Conservation (phyloP, 1,139 yeast genomes). For the Yamadazyma mexicana region DNA sequence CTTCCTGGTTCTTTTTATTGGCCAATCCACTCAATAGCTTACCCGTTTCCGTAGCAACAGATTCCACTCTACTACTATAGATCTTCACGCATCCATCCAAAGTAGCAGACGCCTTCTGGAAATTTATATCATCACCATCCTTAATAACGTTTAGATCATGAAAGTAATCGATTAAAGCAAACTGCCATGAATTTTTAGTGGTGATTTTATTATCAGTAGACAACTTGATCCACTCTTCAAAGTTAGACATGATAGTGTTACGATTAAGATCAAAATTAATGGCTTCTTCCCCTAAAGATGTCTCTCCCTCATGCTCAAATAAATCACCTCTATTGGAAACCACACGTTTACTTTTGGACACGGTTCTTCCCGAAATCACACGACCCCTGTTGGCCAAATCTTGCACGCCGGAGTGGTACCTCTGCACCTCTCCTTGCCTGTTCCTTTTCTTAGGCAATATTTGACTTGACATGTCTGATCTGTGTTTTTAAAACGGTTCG, state of each 20-base stretch:
- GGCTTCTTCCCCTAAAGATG: slow-evolving; percentile 40
- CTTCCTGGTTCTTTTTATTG: slow-evolving; percentile 22
- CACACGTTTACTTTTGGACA: slow-evolving; percentile 20
- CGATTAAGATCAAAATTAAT: slow-evolving; percentile 47
- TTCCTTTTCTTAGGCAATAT: slow-evolving; percentile 26
- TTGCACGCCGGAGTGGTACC: slow-evolving; percentile 18
- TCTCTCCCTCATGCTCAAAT: slow-evolving; percentile 22
- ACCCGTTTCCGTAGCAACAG: slow-evolving; percentile 90
- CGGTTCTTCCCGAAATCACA: slow-evolving; percentile 24
- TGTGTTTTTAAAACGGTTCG: background rate
- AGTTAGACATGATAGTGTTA: slow-evolving; percentile 55
- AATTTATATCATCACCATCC: slow-evolving; percentile 45
- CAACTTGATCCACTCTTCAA: slow-evolving; percentile 87
- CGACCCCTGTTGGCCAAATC: slow-evolving; percentile 25
- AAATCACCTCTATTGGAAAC: slow-evolving; percentile 22
- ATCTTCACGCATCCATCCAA: slow-evolving; percentile 44
- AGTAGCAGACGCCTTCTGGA: slow-evolving; percentile 42
- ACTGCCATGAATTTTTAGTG: slow-evolving; percentile 64
- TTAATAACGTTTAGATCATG: slow-evolving; percentile 47
- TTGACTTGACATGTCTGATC: slow-evolving; percentile 10
- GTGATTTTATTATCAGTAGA: slow-evolving; percentile 86
- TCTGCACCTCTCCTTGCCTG: slow-evolving; percentile 10
- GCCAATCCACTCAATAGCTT: slow-evolving; percentile 75
- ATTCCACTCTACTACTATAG: slow-evolving; percentile 68
- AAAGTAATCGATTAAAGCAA: slow-evolving; percentile 86